These are phyloP conservation scores for Saccharomyces pastorianus DNA, from an alignment of 1,139 yeast genomes.

Conservation along the genomic window DNA sequence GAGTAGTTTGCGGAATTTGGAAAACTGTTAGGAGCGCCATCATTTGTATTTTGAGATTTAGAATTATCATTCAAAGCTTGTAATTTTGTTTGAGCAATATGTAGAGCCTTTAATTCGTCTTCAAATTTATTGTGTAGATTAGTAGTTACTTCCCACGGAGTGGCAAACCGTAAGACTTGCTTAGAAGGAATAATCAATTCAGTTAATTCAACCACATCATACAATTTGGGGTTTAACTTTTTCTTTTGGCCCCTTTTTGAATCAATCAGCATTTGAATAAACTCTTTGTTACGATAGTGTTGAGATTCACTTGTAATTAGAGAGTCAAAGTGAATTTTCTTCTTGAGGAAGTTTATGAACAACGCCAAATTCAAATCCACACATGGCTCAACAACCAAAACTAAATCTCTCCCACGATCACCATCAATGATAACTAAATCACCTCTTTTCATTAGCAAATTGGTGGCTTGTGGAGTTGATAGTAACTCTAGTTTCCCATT, in stretches of 20 bases:
- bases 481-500: slow-evolving; percentile 83
- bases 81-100: slow-evolving; percentile 33
- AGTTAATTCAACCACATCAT: slow-evolving; percentile 32
- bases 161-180: slow-evolving; percentile 54
- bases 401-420: slow-evolving; percentile 88
- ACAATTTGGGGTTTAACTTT: slow-evolving; percentile 29
- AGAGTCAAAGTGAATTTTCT: slow-evolving; percentile 39
- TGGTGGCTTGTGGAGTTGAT: slow-evolving; percentile 53
- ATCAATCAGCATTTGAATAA: slow-evolving; percentile 23
- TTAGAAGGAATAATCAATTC: slow-evolving; percentile 45
- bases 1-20: background rate
- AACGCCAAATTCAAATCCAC: slow-evolving; percentile 73
- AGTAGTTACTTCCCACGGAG: slow-evolving; percentile 33
- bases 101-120: slow-evolving; percentile 42
- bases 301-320: slow-evolving; percentile 27
- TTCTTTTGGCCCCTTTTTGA: slow-evolving; percentile 20
- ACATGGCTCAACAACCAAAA: slow-evolving; percentile 61
- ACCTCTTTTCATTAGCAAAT: slow-evolving; percentile 49
- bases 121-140: slow-evolving; percentile 34
- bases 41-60: slow-evolving; percentile 8
- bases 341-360: slow-evolving; percentile 68
- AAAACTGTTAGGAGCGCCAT: background rate
- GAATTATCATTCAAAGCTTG: slow-evolving; percentile 26
- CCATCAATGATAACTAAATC: slow-evolving; percentile 94
- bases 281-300: slow-evolving; percentile 24